Base-by-base conservation (phyloP, 176 grass and related monocot genomes). In the Tillandsia leiboldiana region DNA sequence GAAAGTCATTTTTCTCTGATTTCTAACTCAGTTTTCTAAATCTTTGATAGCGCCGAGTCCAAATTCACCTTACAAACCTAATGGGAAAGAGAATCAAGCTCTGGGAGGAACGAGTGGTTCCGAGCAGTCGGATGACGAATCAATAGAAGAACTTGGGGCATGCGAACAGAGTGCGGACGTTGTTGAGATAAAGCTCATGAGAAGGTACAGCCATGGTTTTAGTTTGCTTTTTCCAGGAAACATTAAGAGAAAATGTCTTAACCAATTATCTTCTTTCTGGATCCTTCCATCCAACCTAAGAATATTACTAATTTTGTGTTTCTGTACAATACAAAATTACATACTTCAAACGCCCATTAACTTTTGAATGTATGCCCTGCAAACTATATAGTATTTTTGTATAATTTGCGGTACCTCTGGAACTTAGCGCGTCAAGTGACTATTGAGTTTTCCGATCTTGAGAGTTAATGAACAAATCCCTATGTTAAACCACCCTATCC, bases 41-140 rank as follows among this genome's bases (percentile, higher is more conserved):
- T 67, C 48, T 79, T 63, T 73, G 51, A 47, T 11, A 83, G 84
- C 81, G 12, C 89, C 79, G 52, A 97, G 86, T 64, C 93, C 89
- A 51, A 87, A 82, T 63, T 97, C 93, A 12, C 80, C 85, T 12
- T 88, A 83, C 69, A 87, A 87, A 71, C 76, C 79, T 9, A 82
- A 47, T n/a, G 78, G 75, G 48, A 92, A 79, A 70, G 93, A 87
- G 74, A 92, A 79, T 48, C 84, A 87, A 69, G 69, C 81, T 61
- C 66, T 80, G 12, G 93, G 83, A 28, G 84, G 81, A 63, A 75
- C 93, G 17, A 92, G 93, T 59, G 89, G 78, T 67, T 97, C 93
- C 3, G 93, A 75, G 49, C 63, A 92, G 73, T 91, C 88, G 0
- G 88, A 91, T 47, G 91, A 87, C 2, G 92, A 82, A 2, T 91